Evolutionary conservation across 176 grass and related monocot genomes (phyloP).

Genomic region (maize (Zea mays)): Zm-B73-REFERENCE-NAM-5.0 NC_050100.1:58868001-58868500

Average conservation of each 20-base stretch:
- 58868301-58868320: slow-evolving; percentile 74
- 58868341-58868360: slow-evolving; percentile 82
- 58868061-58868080: no score
- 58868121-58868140: no score
- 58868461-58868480: slow-evolving; percentile 84
- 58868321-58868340: slow-evolving; percentile 66
- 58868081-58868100: no score
- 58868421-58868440: slow-evolving; percentile 74
- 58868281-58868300: slow-evolving; percentile 83
- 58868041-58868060: no score
- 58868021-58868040: no score
- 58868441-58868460: slow-evolving; percentile 81
- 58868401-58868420: slow-evolving; percentile 79
- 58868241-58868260: slow-evolving; percentile 32
- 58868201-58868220: no score
- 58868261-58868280: slow-evolving; percentile 95
- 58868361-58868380: slow-evolving; percentile 87
- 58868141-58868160: no score
- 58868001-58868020: no score
- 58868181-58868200: no score
- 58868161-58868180: no score
- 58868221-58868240: no score
- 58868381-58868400: slow-evolving; percentile 97
- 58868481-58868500: slow-evolving; percentile 80
- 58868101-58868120: no score